Base-by-base conservation (phyloP, 176 grass and related monocot species). In the Oropetium thomaeum region DNA sequence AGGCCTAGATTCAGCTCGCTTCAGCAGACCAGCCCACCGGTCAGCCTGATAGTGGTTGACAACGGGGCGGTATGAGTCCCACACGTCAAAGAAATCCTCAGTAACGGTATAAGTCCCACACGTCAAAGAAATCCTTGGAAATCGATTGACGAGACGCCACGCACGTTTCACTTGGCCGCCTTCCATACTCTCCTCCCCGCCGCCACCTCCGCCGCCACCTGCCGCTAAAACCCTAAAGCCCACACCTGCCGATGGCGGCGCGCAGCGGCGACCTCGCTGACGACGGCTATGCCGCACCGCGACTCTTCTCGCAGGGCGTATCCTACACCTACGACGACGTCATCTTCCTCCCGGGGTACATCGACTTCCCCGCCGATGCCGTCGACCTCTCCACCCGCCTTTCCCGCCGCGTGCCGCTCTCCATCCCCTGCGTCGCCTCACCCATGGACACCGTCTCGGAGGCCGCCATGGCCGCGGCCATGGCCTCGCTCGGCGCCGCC, bases 391-490 rank as follows among this genome's bases (percentile, higher is more conserved):
- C 91, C 51, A 95, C 96, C 37, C 87, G 76, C 32, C 89, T 94
- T 79, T 98, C 96, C 62, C 91, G 89, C 55, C 89, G 82, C 66
- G 20, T 92, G 5, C 89, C 87, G 5, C 83, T 99, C 41, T 63
- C 89, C 81, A 52, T 88, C 11, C 96, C 96, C 37, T 99, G 91
- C 76, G 89, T 99, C 7, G 91, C 96, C 4, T 95, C 91, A n/a
- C 96, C 91, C 32, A 99, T 99, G 96, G 96, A 99, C 76, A 95
- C 91, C 43, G 89, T 98, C 15, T 98, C 96, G 25, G 91, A 98
- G 79, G 68, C 96, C 12, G 16, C 79, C 67, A 94, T 98, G 95
- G 86, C 91, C 25, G 86, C 65, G 17, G 88, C 91, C 23, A 94
- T 98, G 96, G 96, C 96, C 17, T 84, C 89, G 38, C 91, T 98